Base-by-base conservation (phyloP, 352 stramenopile genomes). In the Globisporangium barbulae region DNA sequence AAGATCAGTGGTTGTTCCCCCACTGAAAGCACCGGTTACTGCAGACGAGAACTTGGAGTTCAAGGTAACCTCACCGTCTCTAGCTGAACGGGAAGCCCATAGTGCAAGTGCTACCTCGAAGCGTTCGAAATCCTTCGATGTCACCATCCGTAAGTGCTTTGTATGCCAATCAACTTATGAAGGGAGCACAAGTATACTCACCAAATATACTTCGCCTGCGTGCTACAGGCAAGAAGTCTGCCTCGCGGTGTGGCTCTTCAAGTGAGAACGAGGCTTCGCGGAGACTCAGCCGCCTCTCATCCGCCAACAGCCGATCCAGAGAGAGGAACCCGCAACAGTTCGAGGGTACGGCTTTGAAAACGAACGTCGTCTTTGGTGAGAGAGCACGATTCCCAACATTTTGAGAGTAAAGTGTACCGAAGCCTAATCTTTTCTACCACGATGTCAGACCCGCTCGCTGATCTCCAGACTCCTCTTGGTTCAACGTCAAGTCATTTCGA, bases 281-380 rank as follows among this genome's bases (percentile, higher is more conserved):
- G 15, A 52, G 45, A 17, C 22, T 44, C 25, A 58, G 12, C 8
- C 59, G 35, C 5, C 61, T 55, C 21, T 17, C 39, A 2, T 61
- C 61, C 3, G 41, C 60, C 13, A 47, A 12, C 8, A 45, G 6
- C 4, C 61, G 42, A 28, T n/a, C 33, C 5, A 57, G 7, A 12
- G 30, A 33, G 15, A 35, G 21, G 15, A n/a, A 48, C 6, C 1
- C 25, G 0, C 22, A 39, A 15, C 39, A 47, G 7, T 44, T 45
- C 1, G 21, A 49, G 10, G 3, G 10, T 15, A 13, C 28, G 8
- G 10, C 6, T 22, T 22, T 19, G 37, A 47, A 60, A 39, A 25
- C 41, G 17, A 59, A 41, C 22, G 42, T 48, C 7, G n/a, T 54
- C 52, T 47, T 66, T 22, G 61, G 41, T 61, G n/a, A n/a, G 50